Percentiles rank a stretch among this genome's conserved stretches.
phyloP scores from a whole-genome alignment of 2,329 filamentous ascomycete genomes.

The Ustulina deusta region DNA sequence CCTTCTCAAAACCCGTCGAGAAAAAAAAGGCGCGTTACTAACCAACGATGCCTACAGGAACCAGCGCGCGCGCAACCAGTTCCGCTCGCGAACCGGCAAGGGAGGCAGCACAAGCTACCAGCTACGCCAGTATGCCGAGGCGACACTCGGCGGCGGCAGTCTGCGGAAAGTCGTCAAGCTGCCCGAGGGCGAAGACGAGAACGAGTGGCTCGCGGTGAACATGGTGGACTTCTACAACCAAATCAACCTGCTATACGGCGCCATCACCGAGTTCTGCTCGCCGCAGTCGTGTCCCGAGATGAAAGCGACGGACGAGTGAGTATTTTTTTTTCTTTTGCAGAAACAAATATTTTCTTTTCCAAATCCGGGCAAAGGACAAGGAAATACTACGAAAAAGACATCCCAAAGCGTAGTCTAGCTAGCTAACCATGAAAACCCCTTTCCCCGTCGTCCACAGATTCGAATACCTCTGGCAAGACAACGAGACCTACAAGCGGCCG shows the following conservation, averaged over 20 bases:
- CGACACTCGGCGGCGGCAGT: conserved; percentile 93
- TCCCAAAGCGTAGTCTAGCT: background rate
- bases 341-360: background rate
- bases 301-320: conserved; percentile 99
- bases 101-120: conserved; percentile 90
- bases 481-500: conserved; percentile 90
- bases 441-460: conserved; percentile 70
- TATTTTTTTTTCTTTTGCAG: background rate
- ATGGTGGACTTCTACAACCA: conserved; percentile 99
- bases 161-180: conserved; percentile 96
- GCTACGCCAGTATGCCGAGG: conserved; percentile 96
- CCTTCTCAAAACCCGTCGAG: conserved; percentile 25
- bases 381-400: background rate
- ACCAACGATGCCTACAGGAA: conserved; percentile 66
- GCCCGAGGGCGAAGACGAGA: conserved; percentile 95
- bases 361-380: background rate
- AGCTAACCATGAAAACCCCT: background rate
- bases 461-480: conserved; percentile 99
- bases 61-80: conserved; percentile 88
- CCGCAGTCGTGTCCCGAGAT: conserved; percentile 97
- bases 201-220: conserved; percentile 98
- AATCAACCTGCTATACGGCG: conserved; percentile 98
- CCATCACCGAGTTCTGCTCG: conserved; percentile 99
- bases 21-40: conserved; percentile 5
- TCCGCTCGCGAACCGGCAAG: conserved; percentile 87